phyloP scores from a whole-genome alignment of 306 rosid genomes.

The Cicer pinnatifidum region DNA sequence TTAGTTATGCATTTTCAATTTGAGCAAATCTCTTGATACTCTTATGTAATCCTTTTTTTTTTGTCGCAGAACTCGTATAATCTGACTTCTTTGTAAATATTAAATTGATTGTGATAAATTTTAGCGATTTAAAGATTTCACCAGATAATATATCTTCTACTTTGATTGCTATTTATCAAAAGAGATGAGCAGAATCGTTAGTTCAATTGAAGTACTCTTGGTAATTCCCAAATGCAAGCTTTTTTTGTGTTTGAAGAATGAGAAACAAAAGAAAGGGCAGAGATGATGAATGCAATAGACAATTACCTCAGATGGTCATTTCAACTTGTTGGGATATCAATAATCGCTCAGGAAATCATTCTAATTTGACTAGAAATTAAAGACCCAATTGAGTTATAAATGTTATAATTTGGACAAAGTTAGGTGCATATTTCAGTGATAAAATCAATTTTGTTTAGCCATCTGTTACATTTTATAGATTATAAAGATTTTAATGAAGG shows the following conservation, averaged over 20 bases:
- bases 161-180: neutral
- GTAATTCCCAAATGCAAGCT: neutral
- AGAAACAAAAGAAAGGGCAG: constrained; percentile 14
- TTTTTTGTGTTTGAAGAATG: neutral
- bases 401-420: neutral
- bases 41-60: neutral
- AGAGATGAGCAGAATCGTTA: no score
- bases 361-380: constrained; percentile 16
- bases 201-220: no score
- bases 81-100: constrained; percentile 3
- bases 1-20: constrained; percentile 18
- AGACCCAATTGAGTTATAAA: neutral
- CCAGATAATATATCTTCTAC: neutral
- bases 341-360: constrained; percentile 6
- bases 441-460: constrained; percentile 19
- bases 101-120: neutral
- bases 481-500: constrained; percentile 10
- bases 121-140: neutral
- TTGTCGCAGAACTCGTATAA: neutral
- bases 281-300: neutral
- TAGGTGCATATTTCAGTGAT: neutral
- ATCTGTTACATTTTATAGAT: constrained; percentile 16
- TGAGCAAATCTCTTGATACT: constrained; percentile 25
- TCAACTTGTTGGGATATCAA: neutral
- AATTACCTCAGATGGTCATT: neutral